Evolutionary conservation across 1,284 basidiomycete genomes (phyloP), one percentile per base, ranked within the genome.

Genomic region (Heterobasidion occidentale): DNA sequence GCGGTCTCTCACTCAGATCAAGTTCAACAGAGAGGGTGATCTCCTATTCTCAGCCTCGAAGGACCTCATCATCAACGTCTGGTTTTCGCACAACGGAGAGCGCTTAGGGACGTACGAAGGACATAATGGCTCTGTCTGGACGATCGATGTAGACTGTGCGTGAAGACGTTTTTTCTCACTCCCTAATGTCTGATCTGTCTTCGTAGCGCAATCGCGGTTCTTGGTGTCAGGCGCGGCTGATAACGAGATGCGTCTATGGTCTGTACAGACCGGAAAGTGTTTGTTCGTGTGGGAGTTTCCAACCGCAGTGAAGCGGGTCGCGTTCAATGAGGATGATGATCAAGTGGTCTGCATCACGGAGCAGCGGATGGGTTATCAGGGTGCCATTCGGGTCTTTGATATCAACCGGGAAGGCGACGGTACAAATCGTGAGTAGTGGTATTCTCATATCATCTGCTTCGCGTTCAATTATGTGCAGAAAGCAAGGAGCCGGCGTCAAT

Each of bases 31-130:
- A 57, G 96, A 99, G 70, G 96, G 96, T 62, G 96, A 99, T 72
- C 79, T 99, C 12, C 81, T 99, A 56, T 98, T 99, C 74, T 90
- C 94, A 34, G 92, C 89, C 67, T 95, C 94, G 66, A 99, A 99
- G 80, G 96, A 99, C 71, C 83, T 90, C 66, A 72, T 92, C 65
- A 92, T 98, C 72, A 98, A 98, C 68, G 94, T 92, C 52, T 98
- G 95, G 94, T 98, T 86, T 74, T 90, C 95, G n/a, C 93, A 97
- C 68, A 99, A 99, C 68, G 97, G 97, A 62, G 96, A 99, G 77
- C 81, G 97, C 59, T 74, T 99, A 65, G 97, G 96, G 51, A 99
- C 97, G 56, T 98, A 98, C 71, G 87, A 94, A 56, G 97, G 94
- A 48, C 88, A 98, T 74, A 98, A 98, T 68, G 96, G 96, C 63